Percentiles rank a stretch among this genome's conserved stretches.
These are phyloP conservation scores for Abortiporus biennis DNA, from an alignment of 1,284 basidiomycete genomes.

Conservation along the genomic window DNA sequence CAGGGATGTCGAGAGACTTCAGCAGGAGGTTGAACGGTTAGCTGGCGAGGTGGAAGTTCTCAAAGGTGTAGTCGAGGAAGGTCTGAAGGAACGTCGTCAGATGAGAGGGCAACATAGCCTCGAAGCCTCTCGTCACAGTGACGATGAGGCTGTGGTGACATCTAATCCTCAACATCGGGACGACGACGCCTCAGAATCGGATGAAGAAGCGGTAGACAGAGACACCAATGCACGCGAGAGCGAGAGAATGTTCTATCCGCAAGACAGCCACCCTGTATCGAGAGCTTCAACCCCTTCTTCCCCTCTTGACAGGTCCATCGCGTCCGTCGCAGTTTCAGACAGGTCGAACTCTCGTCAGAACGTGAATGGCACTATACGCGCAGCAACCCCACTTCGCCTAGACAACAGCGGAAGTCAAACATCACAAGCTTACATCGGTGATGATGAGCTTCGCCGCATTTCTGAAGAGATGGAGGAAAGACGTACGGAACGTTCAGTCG, in stretches of 20 bases:
- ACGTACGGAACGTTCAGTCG: slow-evolving; percentile 37
- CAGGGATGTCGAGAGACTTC: slow-evolving; percentile 54
- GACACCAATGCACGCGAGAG: neutral
- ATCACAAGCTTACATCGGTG: slow-evolving; percentile 32
- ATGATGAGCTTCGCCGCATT: slow-evolving; percentile 28
- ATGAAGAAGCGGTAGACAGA: neutral
- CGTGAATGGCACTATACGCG: neutral
- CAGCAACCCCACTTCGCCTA: neutral
- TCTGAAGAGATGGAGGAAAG: slow-evolving; percentile 54
- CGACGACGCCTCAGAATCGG: too few relatives aligned
- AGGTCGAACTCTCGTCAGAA: slow-evolving; percentile 7
- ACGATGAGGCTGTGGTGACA: too few relatives aligned
- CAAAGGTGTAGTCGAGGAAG: slow-evolving; percentile 79
- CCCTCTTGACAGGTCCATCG: neutral
- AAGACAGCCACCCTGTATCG: neutral
- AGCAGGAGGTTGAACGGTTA: slow-evolving; percentile 68
- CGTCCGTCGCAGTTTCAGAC: slow-evolving; percentile 9
- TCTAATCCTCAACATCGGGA: too few relatives aligned
- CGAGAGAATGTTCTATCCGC: neutral
- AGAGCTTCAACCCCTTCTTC: neutral
- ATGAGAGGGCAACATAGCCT: slow-evolving; percentile 25
- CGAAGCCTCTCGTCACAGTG: slow-evolving; percentile 7
- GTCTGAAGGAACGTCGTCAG: slow-evolving; percentile 61
- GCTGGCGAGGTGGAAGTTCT: slow-evolving; percentile 77
- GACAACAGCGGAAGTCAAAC: neutral